Evolutionary conservation across 225 moss, liverwort and hornwort species (phyloP).

Genomic region (Rhytidiadelphus loreus): DNA sequence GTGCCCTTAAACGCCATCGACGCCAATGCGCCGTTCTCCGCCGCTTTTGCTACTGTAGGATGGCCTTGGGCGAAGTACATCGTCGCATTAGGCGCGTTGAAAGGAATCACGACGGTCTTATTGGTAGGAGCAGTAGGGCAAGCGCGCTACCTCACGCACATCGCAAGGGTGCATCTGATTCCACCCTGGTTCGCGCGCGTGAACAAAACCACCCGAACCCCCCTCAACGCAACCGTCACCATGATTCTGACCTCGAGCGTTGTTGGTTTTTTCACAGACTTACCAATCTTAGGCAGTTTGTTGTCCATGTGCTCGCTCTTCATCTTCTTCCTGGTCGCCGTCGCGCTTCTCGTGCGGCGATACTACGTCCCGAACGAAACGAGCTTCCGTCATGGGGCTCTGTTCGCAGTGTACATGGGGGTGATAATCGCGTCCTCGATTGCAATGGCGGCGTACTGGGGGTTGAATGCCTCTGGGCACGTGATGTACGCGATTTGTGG

Average conservation of each 20-base stretch:
- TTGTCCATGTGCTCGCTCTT: constrained; percentile 78
- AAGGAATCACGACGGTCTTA: constrained; percentile 72
- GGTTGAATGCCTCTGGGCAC: constrained; percentile 1
- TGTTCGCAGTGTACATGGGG: constrained; percentile 2
- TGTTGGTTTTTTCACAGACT: constrained; percentile 61
- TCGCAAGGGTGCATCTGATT: constrained; percentile 65
- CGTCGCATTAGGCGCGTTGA: constrained; percentile 71
- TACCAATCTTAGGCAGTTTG: constrained; percentile 50
- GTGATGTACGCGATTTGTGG: constrained; percentile 16
- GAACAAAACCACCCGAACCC: constrained; percentile 42
- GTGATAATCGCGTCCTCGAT: constrained; percentile 37
- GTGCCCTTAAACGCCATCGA: constrained; percentile 38
- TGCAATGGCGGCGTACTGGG: constrained; percentile 48
- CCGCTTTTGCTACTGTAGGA: constrained; percentile 50
- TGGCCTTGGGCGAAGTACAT: constrained; percentile 81
- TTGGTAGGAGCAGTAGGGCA: constrained; percentile 48
- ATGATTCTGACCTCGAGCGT: constrained; percentile 31
- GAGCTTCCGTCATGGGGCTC: not conserved
- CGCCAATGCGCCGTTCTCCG: constrained; percentile 49
- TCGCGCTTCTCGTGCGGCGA: constrained; percentile 44
- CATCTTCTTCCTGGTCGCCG: constrained; percentile 45
- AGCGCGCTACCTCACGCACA: constrained; percentile 80
- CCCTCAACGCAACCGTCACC: constrained; percentile 34
- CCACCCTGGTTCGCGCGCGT: constrained; percentile 72
- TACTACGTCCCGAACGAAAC: constrained; percentile 62